These are phyloP conservation scores for Hypoxylon subgilvum DNA, from an alignment of 495 filamentous ascomycete species.

Conservation along the genomic window DNA sequence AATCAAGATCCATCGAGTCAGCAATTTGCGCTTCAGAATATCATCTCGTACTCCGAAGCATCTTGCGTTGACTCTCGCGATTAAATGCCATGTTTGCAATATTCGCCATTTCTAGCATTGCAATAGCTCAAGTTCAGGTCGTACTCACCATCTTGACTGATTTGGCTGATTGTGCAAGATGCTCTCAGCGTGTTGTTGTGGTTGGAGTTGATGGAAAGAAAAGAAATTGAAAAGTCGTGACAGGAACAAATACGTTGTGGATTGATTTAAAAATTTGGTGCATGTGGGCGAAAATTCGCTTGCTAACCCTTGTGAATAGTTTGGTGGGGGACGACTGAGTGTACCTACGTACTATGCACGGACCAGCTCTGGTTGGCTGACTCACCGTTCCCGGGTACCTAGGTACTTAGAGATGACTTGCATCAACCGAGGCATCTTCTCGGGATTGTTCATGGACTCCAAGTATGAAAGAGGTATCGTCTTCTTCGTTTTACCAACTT, in stretches of 20 bases:
- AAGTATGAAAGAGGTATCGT: background rate
- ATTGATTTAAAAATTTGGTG: constrained; percentile 26
- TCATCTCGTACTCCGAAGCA: constrained; percentile 76
- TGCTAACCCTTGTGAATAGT: constrained; percentile 16
- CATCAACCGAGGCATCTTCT: constrained; percentile 31
- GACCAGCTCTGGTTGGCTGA: background rate
- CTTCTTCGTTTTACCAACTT: background rate
- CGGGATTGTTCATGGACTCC: background rate
- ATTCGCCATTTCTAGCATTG: constrained; percentile 40
- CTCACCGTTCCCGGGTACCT: background rate
- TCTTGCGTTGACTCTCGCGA: constrained; percentile 84
- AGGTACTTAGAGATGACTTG: constrained; percentile 1
- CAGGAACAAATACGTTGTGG: constrained; percentile 37
- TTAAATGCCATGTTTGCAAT: constrained; percentile 37
- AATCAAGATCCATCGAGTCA: constrained; percentile 77
- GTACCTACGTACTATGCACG: too few species aligned
- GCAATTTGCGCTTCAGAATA: constrained; percentile 97
- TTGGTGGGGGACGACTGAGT: too few species aligned
- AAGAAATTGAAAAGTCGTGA: constrained; percentile 42
- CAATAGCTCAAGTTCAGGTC: constrained; percentile 21
- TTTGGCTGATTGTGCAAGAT: constrained; percentile 47
- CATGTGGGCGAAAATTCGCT: constrained; percentile 45
- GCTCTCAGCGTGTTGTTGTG: constrained; percentile 41
- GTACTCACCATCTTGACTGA: constrained; percentile 67
- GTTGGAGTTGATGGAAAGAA: constrained; percentile 31